A percentile compares a stretch with the other conserved stretches of the same genome.
Conservation (phyloP, 148 eudicot genomes). For the Beta vulgaris region DNA sequence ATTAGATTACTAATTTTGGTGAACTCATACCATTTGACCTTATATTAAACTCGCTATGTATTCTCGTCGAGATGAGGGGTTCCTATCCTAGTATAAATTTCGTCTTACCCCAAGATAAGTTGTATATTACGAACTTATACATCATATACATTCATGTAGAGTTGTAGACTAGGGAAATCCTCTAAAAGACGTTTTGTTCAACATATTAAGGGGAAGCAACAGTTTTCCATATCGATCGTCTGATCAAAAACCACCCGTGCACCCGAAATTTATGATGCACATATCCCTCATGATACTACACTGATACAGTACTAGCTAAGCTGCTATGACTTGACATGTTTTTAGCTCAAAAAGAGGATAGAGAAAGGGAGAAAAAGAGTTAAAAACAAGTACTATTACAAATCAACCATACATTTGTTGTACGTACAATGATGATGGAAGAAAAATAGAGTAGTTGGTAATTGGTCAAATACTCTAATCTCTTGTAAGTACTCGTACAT, state of each 20-base stretch:
- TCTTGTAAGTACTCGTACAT: background rate
- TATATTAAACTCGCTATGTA: no score
- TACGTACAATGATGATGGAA: background rate
- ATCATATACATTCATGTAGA: no score
- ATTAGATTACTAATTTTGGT: no score
- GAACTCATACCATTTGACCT: no score
- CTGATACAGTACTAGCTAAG: background rate
- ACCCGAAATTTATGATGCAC: background rate
- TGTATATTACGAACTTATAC: no score
- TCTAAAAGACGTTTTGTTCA: no score
- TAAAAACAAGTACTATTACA: no score
- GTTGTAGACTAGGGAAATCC: no score
- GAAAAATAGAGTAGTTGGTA: background rate
- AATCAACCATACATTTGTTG: background rate
- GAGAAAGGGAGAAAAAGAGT: no score
- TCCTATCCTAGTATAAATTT: no score
- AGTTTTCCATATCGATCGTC: background rate
- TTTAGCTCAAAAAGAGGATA: background rate
- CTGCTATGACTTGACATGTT: background rate
- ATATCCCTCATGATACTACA: background rate
- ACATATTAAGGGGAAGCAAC: background rate
- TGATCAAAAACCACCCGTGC: background rate
- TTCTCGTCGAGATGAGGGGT: no score
- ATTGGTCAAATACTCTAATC: background rate
- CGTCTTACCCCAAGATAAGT: no score